phyloP scores from a whole-genome alignment of 371 early-diverging fungal genomes.

The Mycotypha africana region DNA sequence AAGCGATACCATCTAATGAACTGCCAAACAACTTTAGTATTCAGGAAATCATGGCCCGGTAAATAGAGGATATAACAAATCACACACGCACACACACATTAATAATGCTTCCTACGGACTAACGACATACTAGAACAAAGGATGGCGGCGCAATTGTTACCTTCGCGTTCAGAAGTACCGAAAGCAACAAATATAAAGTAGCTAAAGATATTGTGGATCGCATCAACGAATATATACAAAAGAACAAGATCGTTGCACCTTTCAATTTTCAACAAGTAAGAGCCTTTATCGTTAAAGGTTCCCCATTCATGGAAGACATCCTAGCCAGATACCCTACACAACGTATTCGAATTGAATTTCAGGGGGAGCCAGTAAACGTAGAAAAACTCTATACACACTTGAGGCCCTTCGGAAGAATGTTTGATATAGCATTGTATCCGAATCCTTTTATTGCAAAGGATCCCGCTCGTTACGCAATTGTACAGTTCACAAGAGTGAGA shows the following conservation, averaged over 20 bases:
- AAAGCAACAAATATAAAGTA: constrained; percentile 13
- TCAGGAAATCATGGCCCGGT: constrained; percentile 35
- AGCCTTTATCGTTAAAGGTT: constrained; percentile 66
- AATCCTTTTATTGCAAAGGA: constrained; percentile 58
- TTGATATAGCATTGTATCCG: constrained; percentile 64
- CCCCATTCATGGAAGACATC: constrained; percentile 89
- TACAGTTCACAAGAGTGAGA: constrained; percentile 70
- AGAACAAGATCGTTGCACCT: constrained; percentile 44
- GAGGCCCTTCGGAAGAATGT: constrained; percentile 78
- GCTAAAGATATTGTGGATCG: constrained; percentile 29
- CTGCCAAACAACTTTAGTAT: constrained; percentile 27
- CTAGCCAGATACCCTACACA: constrained; percentile 66
- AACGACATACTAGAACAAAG: constrained; percentile 42
- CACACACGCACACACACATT: too few species aligned
- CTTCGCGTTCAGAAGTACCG: constrained; percentile 29
- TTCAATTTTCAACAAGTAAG: constrained; percentile 59
- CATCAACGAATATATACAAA: constrained; percentile 29
- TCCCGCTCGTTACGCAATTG: constrained; percentile 69
- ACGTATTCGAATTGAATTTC: constrained; percentile 67
- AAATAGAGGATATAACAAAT: background rate
- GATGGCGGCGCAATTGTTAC: constrained; percentile 46
- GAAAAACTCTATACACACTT: constrained; percentile 74
- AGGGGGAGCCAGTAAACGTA: constrained; percentile 48
- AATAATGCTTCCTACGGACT: too few species aligned
- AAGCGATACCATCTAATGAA: constrained; percentile 24